Base-by-base conservation (phyloP, 2,329 filamentous ascomycete genomes). In the Colletotrichum liaoningense region DNA sequence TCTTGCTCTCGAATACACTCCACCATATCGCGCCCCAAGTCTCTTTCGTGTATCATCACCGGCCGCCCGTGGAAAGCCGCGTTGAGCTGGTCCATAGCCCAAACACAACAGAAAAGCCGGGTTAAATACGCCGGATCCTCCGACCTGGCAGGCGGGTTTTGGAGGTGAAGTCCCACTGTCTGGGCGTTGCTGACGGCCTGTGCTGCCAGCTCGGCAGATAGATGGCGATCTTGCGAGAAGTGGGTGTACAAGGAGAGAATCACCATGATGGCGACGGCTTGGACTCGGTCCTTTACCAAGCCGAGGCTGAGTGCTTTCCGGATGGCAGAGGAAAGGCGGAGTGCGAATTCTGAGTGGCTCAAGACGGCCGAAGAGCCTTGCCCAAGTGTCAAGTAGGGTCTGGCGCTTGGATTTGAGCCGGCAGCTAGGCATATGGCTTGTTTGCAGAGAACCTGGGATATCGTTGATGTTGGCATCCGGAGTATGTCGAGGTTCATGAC, bases 211-310 rank as follows among this genome's bases (percentile, higher is more conserved):
- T 76, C 75, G 16, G 73, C 67, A 11, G 75, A 72, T 6, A 75
- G 57, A 38, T 76, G 74, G 3, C 70, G 74, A 42, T 76, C 75
- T 16, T 62, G 62, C 38, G 71, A 72, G 33, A 69, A 75, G 38
- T 75, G 67, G 2, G 75, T 69, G 22, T 67, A 72, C 1, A 76
- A 58, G 1, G 81, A 81, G 33, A 85, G 80, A 5, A 78, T 73
- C n/a, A 83, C 76, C 56, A 85, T 84, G 3, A 81, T 74, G 19
- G 76, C 72, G 1, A 79, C 81, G 9, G 70, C 52, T 35, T 69
- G 74, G 19, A 76, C 60, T 28, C 74, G 65, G 30, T 76, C 75
- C 9, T 65, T 72, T 12, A 72, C 30, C 7, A 72, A 19, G 1
- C 66, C 69, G 7, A 72, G 60, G 19, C 52, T 42, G 12, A 76